phyloP scores from a whole-genome alignment of 768 basidiomycete species.

The Lactarius vividus region DNA sequence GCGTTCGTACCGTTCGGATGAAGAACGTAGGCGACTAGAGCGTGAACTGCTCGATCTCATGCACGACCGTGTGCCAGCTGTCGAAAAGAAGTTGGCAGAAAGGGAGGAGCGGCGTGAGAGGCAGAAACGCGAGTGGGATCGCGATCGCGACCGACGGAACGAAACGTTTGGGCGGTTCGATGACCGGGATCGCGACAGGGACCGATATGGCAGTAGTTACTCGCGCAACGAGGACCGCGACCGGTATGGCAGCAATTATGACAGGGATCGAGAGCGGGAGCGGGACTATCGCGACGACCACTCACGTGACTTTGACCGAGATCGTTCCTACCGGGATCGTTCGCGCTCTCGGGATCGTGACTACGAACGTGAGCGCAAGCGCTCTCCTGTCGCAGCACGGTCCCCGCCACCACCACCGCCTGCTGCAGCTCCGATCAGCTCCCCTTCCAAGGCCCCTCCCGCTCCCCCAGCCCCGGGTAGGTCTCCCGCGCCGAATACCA shows the following conservation, averaged over 20 bases:
- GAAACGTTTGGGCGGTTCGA: slow-evolving; percentile 73
- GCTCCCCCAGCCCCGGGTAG: slow-evolving; percentile 52
- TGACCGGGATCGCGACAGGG: slow-evolving; percentile 40
- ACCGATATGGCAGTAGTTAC: slow-evolving; percentile 34
- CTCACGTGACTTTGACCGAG: slow-evolving; percentile 43
- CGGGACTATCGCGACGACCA: slow-evolving; percentile 40
- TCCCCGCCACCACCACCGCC: slow-evolving; percentile 50
- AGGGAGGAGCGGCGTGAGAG: slow-evolving; percentile 71
- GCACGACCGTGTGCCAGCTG: slow-evolving; percentile 89
- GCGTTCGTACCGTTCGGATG: slow-evolving; percentile 68
- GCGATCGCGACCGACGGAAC: slow-evolving; percentile 82
- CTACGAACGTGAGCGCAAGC: slow-evolving; percentile 35
- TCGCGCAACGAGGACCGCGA: slow-evolving; percentile 36
- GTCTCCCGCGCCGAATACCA: slow-evolving; percentile 58
- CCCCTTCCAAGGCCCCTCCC: slow-evolving; percentile 44
- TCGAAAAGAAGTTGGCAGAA: slow-evolving; percentile 81
- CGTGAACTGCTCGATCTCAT: slow-evolving; percentile 82
- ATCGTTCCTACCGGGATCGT: slow-evolving; percentile 37
- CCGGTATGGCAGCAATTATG: slow-evolving; percentile 37
- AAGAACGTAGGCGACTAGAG: slow-evolving; percentile 83
- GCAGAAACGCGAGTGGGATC: slow-evolving; percentile 74
- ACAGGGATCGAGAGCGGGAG: slow-evolving; percentile 43
- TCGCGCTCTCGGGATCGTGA: slow-evolving; percentile 30
- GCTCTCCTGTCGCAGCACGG: slow-evolving; percentile 39
- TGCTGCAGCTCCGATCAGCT: slow-evolving; percentile 43